Conservation (phyloP, 495 filamentous ascomycete species). For the Xylaria nigripes region DNA sequence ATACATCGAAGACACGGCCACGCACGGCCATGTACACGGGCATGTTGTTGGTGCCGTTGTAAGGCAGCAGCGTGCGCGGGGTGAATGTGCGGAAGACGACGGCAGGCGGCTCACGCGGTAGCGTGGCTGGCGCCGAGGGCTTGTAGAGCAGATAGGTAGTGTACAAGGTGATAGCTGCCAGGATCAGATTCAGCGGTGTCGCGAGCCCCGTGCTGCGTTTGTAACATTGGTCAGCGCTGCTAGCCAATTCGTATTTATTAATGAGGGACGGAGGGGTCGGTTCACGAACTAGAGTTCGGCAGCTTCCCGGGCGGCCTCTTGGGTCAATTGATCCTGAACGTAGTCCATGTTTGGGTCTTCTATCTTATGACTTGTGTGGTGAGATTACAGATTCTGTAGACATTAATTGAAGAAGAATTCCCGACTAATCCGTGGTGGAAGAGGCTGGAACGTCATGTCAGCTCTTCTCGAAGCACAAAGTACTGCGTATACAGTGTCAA, state of each 20-base stretch:
- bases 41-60: constrained; percentile 65
- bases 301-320: constrained; percentile 33
- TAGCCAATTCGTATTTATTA: not conserved
- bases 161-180: constrained; percentile 60
- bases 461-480: not conserved
- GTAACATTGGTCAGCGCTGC: constrained; percentile 3
- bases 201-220: constrained; percentile 49
- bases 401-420: not conserved
- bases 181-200: constrained; percentile 72
- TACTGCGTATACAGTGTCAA: not conserved
- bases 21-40: constrained; percentile 82
- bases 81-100: constrained; percentile 89
- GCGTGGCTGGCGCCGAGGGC: constrained; percentile 45
- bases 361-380: not conserved
- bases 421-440: not conserved
- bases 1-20: constrained; percentile 81
- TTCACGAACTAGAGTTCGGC: constrained; percentile 20
- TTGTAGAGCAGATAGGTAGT: constrained; percentile 62
- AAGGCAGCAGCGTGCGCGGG: constrained; percentile 74
- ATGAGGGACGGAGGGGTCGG: constrained; percentile 4
- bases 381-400: not conserved
- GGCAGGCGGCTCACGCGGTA: constrained; percentile 60
- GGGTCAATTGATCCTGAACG: constrained; percentile 47
- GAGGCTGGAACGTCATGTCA: not conserved
- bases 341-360: constrained; percentile 40